These are phyloP conservation scores for Diphasiastrum complanatum DNA, from an alignment of 83 land plant species.

Conservation along the genomic window DNA sequence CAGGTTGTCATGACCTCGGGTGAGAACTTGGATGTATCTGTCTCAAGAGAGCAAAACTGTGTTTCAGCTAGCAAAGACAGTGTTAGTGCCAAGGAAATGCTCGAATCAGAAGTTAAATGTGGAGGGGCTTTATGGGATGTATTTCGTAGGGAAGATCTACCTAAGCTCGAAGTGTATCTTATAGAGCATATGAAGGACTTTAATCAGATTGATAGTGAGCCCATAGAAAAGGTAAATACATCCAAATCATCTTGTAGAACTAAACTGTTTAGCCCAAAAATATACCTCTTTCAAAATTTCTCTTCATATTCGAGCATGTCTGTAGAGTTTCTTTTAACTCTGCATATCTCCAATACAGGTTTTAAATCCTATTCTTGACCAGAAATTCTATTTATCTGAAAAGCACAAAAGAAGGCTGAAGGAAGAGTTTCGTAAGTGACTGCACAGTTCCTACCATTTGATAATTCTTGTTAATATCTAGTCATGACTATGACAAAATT, in stretches of 20 bases:
- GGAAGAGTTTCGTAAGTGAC: conserved; percentile 60
- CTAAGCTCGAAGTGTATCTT: conserved; percentile 48
- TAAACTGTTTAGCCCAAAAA: neutral
- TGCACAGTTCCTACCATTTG: too few relatives aligned
- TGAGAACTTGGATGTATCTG: too few relatives aligned
- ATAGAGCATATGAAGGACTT: conserved; percentile 53
- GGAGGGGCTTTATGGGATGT: conserved; percentile 87
- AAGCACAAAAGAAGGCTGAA: conserved; percentile 58
- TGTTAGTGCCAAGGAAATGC: neutral
- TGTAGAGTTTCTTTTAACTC: conserved; percentile 1
- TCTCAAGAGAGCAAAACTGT: neutral
- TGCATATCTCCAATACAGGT: too few relatives aligned
- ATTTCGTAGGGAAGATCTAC: conserved; percentile 63
- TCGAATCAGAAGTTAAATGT: neutral
- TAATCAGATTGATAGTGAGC: conserved; percentile 39
- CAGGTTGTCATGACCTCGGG: too few relatives aligned
- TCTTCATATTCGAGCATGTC: neutral
- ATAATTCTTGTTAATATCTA: neutral
- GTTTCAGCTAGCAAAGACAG: too few relatives aligned
- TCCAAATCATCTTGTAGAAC: neutral
- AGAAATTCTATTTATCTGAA: conserved; percentile 43
- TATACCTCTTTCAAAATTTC: neutral
- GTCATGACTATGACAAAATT: neutral
- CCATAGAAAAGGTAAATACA: conserved; percentile 39
- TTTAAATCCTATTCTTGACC: conserved; percentile 71